A percentile compares a stretch with the other conserved stretches of the same genome.
These are phyloP conservation scores for Clonostachys solani DNA, from an alignment of 2,329 filamentous ascomycete species.

Conservation along the genomic window DNA sequence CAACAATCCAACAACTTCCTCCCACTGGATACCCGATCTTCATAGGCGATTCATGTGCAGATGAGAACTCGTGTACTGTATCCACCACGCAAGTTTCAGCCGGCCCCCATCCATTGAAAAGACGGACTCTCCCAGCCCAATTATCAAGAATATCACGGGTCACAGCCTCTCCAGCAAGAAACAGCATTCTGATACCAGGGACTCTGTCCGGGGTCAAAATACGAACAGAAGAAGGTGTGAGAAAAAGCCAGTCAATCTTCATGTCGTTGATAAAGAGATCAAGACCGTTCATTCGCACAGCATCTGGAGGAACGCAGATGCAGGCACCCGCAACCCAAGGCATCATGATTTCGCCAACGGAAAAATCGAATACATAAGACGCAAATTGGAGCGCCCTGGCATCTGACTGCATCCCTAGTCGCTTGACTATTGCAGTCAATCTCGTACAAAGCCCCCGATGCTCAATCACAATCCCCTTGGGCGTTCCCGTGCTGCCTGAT, in stretches of 20 bases:
- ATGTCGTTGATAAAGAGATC: neutral
- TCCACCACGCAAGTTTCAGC: neutral
- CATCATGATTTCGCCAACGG: neutral
- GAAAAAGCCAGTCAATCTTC: slow-evolving; percentile 3
- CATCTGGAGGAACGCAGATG: slow-evolving; percentile 1
- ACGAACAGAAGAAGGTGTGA: slow-evolving; percentile 5
- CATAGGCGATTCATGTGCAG: neutral
- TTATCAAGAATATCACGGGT: neutral
- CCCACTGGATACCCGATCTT: neutral
- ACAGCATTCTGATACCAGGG: slow-evolving; percentile 1
- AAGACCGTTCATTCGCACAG: neutral
- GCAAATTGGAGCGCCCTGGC: slow-evolving; percentile 3
- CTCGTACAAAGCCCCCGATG: slow-evolving; percentile 1
- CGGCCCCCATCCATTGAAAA: slow-evolving; percentile 1
- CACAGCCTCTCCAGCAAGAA: slow-evolving; percentile 4
- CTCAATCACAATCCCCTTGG: slow-evolving; percentile 8
- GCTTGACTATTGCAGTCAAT: slow-evolving; percentile 2
- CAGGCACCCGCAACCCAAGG: neutral
- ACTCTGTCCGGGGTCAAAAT: slow-evolving; percentile 2
- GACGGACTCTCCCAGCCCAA: slow-evolving; percentile 1
- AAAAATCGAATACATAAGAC: slow-evolving; percentile 1
- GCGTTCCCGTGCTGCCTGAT: slow-evolving; percentile 6
- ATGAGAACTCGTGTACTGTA: neutral
- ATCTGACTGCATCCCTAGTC: slow-evolving; percentile 10
- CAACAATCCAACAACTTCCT: slow-evolving; percentile 9